phyloP scores from a whole-genome alignment of 2,329 filamentous ascomycete species.

The Remersonia thermophila region DNA sequence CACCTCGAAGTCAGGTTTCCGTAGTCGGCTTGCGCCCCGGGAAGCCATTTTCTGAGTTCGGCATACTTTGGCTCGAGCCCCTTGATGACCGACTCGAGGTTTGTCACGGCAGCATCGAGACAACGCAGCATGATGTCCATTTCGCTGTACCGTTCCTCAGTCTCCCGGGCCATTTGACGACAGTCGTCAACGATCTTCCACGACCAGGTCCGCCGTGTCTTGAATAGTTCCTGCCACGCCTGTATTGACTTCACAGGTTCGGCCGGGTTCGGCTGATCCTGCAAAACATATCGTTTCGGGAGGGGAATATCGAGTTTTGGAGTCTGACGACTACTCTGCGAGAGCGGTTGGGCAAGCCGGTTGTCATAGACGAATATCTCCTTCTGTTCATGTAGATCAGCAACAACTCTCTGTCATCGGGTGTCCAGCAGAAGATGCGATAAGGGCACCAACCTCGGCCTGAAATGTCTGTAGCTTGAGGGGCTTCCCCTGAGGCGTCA shows the following conservation, averaged over 20 bases:
- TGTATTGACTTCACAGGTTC: slow-evolving; percentile 66
- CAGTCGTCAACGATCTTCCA: slow-evolving; percentile 58
- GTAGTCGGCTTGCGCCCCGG: slow-evolving; percentile 56
- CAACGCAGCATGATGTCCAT: slow-evolving; percentile 67
- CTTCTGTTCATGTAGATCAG: slow-evolving; percentile 36
- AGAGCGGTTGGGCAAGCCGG: slow-evolving; percentile 50
- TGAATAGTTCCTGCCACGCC: slow-evolving; percentile 83
- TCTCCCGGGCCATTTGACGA: slow-evolving; percentile 46
- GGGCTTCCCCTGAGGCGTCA: slow-evolving; percentile 75
- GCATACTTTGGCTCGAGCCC: slow-evolving; percentile 58
- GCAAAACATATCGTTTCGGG: slow-evolving; percentile 43
- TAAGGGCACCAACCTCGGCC: slow-evolving; percentile 51
- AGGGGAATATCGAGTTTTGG: slow-evolving; percentile 35
- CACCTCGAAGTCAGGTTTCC: slow-evolving; percentile 50
- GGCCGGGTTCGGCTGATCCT: slow-evolving; percentile 70
- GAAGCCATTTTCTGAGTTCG: slow-evolving; percentile 60
- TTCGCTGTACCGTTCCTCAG: slow-evolving; percentile 56
- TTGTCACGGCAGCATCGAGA: slow-evolving; percentile 73
- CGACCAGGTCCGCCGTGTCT: slow-evolving; percentile 70
- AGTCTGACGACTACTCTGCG: slow-evolving; percentile 31
- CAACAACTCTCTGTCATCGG: background rate
- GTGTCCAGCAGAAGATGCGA: background rate
- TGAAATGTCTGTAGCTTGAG: slow-evolving; percentile 70
- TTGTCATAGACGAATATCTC: slow-evolving; percentile 92
- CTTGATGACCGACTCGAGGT: slow-evolving; percentile 64